phyloP scores from a whole-genome alignment of 176 grass and related monocot genomes.

The Oryza nivara region DNA sequence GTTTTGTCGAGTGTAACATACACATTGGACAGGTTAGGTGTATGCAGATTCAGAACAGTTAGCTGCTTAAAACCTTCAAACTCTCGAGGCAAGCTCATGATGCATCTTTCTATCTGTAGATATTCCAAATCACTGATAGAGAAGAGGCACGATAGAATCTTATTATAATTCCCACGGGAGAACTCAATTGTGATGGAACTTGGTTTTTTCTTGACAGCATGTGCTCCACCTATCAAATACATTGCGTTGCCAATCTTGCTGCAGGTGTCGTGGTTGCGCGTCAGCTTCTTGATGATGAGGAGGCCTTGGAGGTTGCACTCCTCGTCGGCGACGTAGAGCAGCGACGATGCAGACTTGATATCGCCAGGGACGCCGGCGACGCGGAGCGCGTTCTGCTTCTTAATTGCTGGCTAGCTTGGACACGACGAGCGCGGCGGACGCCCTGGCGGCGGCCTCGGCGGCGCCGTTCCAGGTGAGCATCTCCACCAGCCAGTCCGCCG shows the following conservation, averaged over 20 bases:
- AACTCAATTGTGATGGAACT: no score
- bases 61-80: no score
- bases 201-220: no score
- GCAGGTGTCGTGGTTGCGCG: slow-evolving; percentile 70
- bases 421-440: slow-evolving; percentile 62
- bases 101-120: no score
- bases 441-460: slow-evolving; percentile 37
- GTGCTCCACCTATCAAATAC: no score
- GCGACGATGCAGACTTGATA: slow-evolving; percentile 64
- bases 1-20: no score
- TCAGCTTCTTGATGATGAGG: slow-evolving; percentile 78
- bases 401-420: slow-evolving; percentile 68
- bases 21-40: no score
- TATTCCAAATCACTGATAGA: no score
- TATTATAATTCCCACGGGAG: no score
- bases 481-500: slow-evolving; percentile 61
- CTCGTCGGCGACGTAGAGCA: slow-evolving; percentile 44
- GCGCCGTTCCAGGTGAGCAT: slow-evolving; percentile 65
- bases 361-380: slow-evolving; percentile 56
- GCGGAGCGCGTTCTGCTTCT: slow-evolving; percentile 57
- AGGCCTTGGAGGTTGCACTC: slow-evolving; percentile 71
- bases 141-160: no score
- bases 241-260: slow-evolving; percentile 62
- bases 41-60: no score
- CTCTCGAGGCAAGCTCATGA: no score